These are phyloP conservation scores for Yamadazyma trypodendri DNA, from an alignment of 1,139 yeast species.

Conservation along the genomic window DNA sequence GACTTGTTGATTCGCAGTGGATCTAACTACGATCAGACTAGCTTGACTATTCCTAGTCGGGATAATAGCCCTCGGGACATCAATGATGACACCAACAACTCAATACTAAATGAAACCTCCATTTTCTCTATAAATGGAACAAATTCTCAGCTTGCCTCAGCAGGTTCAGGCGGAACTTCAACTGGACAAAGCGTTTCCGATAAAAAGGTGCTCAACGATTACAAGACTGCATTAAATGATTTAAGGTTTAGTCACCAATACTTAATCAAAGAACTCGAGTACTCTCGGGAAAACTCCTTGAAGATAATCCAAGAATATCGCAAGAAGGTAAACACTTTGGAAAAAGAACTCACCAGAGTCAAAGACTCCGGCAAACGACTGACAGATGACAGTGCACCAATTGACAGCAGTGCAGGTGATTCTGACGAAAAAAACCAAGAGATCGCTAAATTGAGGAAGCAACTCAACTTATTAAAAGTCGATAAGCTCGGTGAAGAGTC, in stretches of 20 bases:
- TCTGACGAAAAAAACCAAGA: conserved; percentile 41
- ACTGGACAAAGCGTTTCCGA: conserved; percentile 7
- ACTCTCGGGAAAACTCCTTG: conserved; percentile 50
- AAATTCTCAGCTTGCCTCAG: conserved; percentile 8
- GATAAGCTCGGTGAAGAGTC: conserved; percentile 44
- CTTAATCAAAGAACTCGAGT: conserved; percentile 58
- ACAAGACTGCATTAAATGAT: conserved; percentile 59
- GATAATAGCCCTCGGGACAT: conserved; percentile 14
- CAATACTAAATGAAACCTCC: conserved; percentile 26
- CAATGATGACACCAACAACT: conserved; percentile 13
- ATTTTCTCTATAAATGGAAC: conserved; percentile 26
- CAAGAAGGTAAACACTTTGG: conserved; percentile 42
- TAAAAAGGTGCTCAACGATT: conserved; percentile 35
- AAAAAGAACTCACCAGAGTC: conserved; percentile 35
- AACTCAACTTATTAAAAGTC: conserved; percentile 47
- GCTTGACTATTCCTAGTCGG: conserved; percentile 15
- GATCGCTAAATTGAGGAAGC: conserved; percentile 44
- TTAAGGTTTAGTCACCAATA: conserved; percentile 64
- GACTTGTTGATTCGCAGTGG: conserved; percentile 29
- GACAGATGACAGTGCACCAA: too few species aligned
- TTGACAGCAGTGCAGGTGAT: neutral
- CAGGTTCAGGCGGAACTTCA: neutral
- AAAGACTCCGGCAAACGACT: neutral
- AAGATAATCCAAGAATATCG: conserved; percentile 50
- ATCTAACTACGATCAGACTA: conserved; percentile 14